A percentile compares a stretch with the other conserved stretches of the same genome.
Evolutionary conservation across 2,329 filamentous ascomycete genomes (phyloP).

Genomic region (Cladophialophora yegresii): DNA sequence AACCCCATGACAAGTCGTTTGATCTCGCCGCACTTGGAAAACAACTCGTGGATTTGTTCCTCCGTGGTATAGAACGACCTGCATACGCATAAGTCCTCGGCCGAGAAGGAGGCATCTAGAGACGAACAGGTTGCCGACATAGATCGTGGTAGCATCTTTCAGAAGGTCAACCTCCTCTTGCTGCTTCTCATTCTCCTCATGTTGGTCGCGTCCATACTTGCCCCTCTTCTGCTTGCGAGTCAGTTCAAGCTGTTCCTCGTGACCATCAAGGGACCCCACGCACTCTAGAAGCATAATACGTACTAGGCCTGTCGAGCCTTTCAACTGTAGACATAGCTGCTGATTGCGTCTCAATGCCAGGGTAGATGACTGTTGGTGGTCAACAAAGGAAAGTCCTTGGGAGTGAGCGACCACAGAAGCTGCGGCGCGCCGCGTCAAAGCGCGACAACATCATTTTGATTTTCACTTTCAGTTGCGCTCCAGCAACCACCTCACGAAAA

Average conservation of each 20-base stretch:
- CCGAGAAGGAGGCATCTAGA: conserved; percentile 5
- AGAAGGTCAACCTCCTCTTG: conserved; percentile 73
- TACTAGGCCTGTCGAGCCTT: conserved; percentile 87
- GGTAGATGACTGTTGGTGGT: not conserved
- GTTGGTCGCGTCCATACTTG: conserved; percentile 62
- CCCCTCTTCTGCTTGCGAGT: conserved; percentile 64
- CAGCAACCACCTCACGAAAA: not conserved
- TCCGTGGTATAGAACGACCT: conserved; percentile 98
- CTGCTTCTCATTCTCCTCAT: conserved; percentile 55
- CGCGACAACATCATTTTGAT: conserved; percentile 8
- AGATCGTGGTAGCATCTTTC: conserved; percentile 86
- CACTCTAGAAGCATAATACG: conserved; percentile 86
- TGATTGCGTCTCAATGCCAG: not conserved
- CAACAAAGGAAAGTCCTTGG: not conserved
- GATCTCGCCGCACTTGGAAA: conserved; percentile 91
- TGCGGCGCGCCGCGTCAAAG: conserved; percentile 14
- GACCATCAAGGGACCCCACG: conserved; percentile 36
- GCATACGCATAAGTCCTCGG: conserved; percentile 26
- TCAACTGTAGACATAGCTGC: conserved; percentile 71
- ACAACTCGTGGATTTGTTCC: conserved; percentile 97
- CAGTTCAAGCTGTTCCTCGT: conserved; percentile 5
- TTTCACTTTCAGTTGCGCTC: conserved; percentile 4
- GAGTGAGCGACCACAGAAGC: conserved; percentile 10
- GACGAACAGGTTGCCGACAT: conserved; percentile 88
- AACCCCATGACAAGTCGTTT: conserved; percentile 98